Evolutionary conservation across 1,139 yeast species (phyloP), one percentile per base, ranked within the genome.

Genomic region (Saccharomyces hybrid): DNA sequence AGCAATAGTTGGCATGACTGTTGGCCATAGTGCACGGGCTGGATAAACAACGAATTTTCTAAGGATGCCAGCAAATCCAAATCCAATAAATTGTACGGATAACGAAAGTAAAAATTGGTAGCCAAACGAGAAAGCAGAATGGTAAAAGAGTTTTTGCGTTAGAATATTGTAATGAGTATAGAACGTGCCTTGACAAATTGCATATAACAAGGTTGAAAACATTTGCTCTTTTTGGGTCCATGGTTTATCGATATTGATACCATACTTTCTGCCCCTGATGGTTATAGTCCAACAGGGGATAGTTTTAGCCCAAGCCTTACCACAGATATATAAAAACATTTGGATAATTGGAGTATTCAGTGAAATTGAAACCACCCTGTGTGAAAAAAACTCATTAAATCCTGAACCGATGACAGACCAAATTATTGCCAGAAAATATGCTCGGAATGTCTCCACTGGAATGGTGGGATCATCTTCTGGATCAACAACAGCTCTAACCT

Each of bases 161-260:
- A 74, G 71, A 55, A 78, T 73, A 59, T 78, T 79, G 56, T 71
- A 72, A 30, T 70, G 64, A 9, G 76, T 79, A 54, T 79, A 78
- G 44, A 78, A 73, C 48, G 74, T 66, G 27, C 75, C 74, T 47
- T 73, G 69, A n/a, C 78, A 67, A 49, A 74, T 74, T 41, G 76
- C 70, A 61, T 76, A 75, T 59, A 78, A 71, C 34, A 78, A 59
- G 0, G 86, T 79, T 2, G 82, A 74, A 57, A 82, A 72, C 83
- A 82, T 80, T 72, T 85, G 88, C 65, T 86, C 93, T 67, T 86
- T 86, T 61, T 73, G 76, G 41, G 78, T 73, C 87, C 88, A 86
- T 5, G 82, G 82, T 6, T 84, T 84, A 1, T 83, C 82, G 41
- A 61, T 54, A 67, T 83, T 76, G 63, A 81, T 62, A 52, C 79